Percentiles rank a stretch among this genome's conserved stretches.
These are phyloP conservation scores for Cucurbita moschata DNA, from an alignment of 306 rosid genomes.

Conservation along the genomic window DNA sequence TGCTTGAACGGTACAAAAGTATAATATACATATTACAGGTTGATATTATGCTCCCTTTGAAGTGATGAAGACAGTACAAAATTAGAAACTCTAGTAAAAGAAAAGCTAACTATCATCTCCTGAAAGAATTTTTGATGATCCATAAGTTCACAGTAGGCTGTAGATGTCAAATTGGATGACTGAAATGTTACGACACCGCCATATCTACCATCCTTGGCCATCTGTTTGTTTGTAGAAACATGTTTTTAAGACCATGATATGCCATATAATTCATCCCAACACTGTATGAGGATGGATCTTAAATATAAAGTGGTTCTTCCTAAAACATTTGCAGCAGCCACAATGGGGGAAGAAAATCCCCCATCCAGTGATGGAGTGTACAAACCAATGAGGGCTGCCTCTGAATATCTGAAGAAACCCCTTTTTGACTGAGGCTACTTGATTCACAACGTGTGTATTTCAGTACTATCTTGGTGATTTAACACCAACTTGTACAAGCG, in stretches of 20 bases:
- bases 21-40: background rate
- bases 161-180: background rate
- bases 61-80: background rate
- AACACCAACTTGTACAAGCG: constrained; percentile 8
- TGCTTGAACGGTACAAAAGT: background rate
- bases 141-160: background rate
- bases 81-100: background rate
- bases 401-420: constrained; percentile 14
- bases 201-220: background rate
- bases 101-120: background rate
- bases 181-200: background rate
- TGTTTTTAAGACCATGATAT: background rate
- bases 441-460: constrained; percentile 8
- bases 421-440: constrained; percentile 6
- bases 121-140: background rate
- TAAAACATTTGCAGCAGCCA: background rate
- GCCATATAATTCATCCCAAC: background rate
- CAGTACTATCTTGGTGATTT: constrained; percentile 25
- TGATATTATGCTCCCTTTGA: background rate
- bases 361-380: constrained; percentile 13
- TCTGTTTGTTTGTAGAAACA: constrained; percentile 3
- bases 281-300: background rate
- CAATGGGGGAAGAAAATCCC: background rate
- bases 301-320: background rate
- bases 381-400: constrained; percentile 13